Conservation (phyloP, 2,329 filamentous ascomycete species). For the Fusarium austroafricanum region DNA sequence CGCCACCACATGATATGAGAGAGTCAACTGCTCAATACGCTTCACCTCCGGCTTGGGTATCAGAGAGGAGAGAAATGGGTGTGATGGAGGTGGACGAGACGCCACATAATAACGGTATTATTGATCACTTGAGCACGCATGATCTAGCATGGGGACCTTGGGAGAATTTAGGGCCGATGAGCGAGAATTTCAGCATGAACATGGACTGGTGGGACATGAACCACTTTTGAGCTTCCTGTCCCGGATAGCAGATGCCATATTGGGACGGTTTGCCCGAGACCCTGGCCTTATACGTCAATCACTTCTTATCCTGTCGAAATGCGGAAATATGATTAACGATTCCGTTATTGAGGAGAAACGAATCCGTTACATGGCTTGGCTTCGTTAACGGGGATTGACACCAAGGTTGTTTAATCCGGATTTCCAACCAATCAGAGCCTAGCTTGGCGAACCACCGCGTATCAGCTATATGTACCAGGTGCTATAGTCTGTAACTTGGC, state of each 20-base stretch:
- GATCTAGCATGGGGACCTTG: slow-evolving; percentile 35
- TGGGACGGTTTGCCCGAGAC: neutral
- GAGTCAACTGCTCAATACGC: slow-evolving; percentile 36
- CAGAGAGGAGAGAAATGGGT: neutral
- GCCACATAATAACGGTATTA: neutral
- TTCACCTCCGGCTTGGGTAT: slow-evolving; percentile 27
- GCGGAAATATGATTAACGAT: neutral
- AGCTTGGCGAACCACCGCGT: neutral
- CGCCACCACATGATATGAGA: slow-evolving; percentile 21
- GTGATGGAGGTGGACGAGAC: neutral
- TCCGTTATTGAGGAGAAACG: too few species aligned
- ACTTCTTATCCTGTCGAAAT: neutral
- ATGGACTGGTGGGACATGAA: slow-evolving; percentile 33
- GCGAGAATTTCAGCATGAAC: neutral
- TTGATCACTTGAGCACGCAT: neutral
- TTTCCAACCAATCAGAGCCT: neutral
- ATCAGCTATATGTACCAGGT: neutral
- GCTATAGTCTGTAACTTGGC: neutral
- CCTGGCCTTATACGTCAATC: neutral
- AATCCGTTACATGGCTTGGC: too few species aligned
- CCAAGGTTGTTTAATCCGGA: neutral
- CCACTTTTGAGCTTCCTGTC: slow-evolving; percentile 1
- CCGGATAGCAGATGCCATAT: neutral
- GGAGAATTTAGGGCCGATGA: slow-evolving; percentile 24
- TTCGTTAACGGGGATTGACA: neutral